These are phyloP conservation scores for Penicillium aurantiogriseum DNA, from an alignment of 2,329 filamentous ascomycete genomes.

Conservation along the genomic window DNA sequence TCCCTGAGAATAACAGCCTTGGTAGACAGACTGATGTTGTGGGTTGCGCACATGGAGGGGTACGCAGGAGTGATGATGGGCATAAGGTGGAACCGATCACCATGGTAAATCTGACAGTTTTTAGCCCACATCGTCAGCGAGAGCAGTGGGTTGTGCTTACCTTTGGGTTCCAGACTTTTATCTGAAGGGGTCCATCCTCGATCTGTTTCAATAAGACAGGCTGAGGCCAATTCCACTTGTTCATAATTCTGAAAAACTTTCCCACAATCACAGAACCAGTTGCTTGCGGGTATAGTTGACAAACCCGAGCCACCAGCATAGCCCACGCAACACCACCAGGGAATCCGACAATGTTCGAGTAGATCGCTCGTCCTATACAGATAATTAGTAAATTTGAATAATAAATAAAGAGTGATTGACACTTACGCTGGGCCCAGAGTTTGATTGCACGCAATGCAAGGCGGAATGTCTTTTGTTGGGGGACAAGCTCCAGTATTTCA, in stretches of 20 bases:
- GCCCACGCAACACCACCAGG: constrained; percentile 97
- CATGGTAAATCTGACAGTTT: constrained; percentile 65
- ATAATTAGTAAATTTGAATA: constrained; percentile 3
- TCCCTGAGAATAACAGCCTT: constrained; percentile 81
- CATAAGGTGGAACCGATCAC: constrained; percentile 87
- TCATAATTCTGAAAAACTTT: constrained; percentile 93
- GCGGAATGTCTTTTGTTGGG: constrained; percentile 84
- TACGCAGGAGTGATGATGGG: constrained; percentile 97
- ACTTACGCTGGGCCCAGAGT: constrained; percentile 79
- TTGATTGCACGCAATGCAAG: constrained; percentile 89
- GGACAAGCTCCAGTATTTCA: constrained; percentile 84
- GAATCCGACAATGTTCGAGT: constrained; percentile 94
- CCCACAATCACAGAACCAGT: constrained; percentile 82
- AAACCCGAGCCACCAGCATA: constrained; percentile 93
- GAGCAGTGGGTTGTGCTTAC: constrained; percentile 46
- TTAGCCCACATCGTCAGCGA: constrained; percentile 3
- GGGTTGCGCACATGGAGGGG: constrained; percentile 95
- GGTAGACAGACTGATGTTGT: constrained; percentile 86
- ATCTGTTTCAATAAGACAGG: constrained; percentile 89
- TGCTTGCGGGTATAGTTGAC: constrained; percentile 92
- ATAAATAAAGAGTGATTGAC: background rate
- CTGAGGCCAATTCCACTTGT: constrained; percentile 88
- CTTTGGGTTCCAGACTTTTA: constrained; percentile 92
- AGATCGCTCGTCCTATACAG: constrained; percentile 69
- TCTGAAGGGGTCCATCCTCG: constrained; percentile 75